Conservation (phyloP, 148 eudicot species). For the Pharnaceum exiguum region DNA sequence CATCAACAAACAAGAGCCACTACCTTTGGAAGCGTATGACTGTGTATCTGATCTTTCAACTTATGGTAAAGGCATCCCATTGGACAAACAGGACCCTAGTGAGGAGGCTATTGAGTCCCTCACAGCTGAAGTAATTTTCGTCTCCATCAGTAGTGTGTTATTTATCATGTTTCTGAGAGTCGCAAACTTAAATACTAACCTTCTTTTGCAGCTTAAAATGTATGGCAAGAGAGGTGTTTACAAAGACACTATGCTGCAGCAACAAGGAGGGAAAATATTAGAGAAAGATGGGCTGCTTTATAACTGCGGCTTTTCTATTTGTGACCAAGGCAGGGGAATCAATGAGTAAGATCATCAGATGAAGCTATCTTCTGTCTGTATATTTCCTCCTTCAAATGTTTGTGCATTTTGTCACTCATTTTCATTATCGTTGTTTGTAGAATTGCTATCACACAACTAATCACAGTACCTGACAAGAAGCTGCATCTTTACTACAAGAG, state of each 20-base stretch:
- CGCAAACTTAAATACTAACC: background rate
- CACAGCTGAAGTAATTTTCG: conserved; percentile 46
- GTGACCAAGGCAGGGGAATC: conserved; percentile 45
- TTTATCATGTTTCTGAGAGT: background rate
- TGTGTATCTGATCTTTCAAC: conserved; percentile 51
- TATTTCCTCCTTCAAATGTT: background rate
- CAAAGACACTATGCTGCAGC: conserved; percentile 69
- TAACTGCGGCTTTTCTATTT: conserved; percentile 62
- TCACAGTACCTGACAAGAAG: conserved; percentile 50
- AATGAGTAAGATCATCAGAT: conserved; percentile 39
- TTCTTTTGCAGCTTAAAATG: conserved; percentile 48
- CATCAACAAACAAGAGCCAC: conserved; percentile 57
- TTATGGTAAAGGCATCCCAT: conserved; percentile 57
- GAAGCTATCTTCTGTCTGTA: too few relatives aligned
- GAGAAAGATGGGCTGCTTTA: conserved; percentile 70
- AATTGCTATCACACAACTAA: conserved; percentile 57
- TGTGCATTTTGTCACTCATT: background rate
- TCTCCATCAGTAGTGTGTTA: background rate
- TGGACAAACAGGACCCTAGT: conserved; percentile 55
- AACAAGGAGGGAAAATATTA: conserved; percentile 63
- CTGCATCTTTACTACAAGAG: conserved; percentile 66
- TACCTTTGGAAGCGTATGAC: conserved; percentile 64
- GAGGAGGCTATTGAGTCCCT: conserved; percentile 65
- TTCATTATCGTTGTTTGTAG: conserved; percentile 20
- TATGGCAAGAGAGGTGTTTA: conserved; percentile 87